Conservation (phyloP, 1,284 basidiomycete species). For the Moesziomyces antarcticus region DNA sequence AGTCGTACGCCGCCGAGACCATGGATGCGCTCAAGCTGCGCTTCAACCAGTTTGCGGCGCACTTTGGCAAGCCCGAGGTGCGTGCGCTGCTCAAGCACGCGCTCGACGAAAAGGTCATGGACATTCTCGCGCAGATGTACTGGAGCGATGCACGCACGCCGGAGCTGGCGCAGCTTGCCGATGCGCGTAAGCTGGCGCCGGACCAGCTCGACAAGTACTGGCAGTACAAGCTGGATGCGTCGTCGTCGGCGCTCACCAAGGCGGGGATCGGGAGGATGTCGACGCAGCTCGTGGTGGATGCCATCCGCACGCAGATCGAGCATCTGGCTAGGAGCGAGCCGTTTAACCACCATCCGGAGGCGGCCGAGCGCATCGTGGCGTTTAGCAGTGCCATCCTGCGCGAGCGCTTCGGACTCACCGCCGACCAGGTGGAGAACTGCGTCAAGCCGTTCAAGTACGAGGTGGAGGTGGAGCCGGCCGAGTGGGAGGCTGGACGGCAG, state of each 20-base stretch:
- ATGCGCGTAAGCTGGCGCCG: slow-evolving; percentile 74
- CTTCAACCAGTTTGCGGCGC: slow-evolving; percentile 85
- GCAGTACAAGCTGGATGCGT: slow-evolving; percentile 94
- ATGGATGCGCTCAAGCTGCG: slow-evolving; percentile 90
- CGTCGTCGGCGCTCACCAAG: slow-evolving; percentile 90
- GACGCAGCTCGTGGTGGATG: slow-evolving; percentile 94
- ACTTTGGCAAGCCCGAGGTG: slow-evolving; percentile 90
- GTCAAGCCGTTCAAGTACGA: slow-evolving; percentile 99
- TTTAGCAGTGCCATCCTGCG: slow-evolving; percentile 92
- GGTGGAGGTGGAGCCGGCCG: slow-evolving; percentile 79
- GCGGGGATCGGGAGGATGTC: slow-evolving; percentile 94
- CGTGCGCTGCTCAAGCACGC: slow-evolving; percentile 87
- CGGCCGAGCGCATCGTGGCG: slow-evolving; percentile 86
- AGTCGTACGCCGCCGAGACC: slow-evolving; percentile 97
- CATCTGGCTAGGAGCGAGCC: slow-evolving; percentile 84
- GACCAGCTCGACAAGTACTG: slow-evolving; percentile 91
- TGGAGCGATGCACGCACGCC: slow-evolving; percentile 87
- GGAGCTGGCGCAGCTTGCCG: slow-evolving; percentile 80
- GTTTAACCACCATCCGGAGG: slow-evolving; percentile 87
- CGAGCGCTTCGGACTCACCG: slow-evolving; percentile 88
- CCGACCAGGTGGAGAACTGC: slow-evolving; percentile 99
- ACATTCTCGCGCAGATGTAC: slow-evolving; percentile 94
- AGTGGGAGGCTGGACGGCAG: slow-evolving; percentile 88
- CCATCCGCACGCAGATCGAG: slow-evolving; percentile 87
- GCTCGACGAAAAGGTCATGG: slow-evolving; percentile 96